Evolutionary conservation across 495 filamentous ascomycete species (phyloP), one percentile per base, ranked within the genome.

Genomic region (Alectoria sarmentosa): DNA sequence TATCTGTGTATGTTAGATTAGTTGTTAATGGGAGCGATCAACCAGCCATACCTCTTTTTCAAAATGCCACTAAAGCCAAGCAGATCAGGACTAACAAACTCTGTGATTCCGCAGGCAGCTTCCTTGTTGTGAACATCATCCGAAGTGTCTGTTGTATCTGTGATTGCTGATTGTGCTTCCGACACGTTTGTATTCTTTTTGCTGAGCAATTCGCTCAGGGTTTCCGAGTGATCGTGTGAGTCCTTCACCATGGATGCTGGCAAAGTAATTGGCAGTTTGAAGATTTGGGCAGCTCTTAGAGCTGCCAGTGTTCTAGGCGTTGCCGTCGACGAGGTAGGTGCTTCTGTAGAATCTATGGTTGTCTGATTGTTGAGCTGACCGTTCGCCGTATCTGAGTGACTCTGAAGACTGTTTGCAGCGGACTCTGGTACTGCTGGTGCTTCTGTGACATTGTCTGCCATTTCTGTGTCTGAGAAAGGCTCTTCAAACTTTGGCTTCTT

Each of bases 1-100:
- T 91, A 98, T 69, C 91, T 94, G 65, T 34, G 46, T 46, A 36
- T 65, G 67, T 65, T 66, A 67, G 46, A 44, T 41, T 32, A 6
- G 39, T 46, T 59, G 28, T 38, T 14, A 49, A 57, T n/a, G 21
- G 23, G 21, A 42, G 30, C 42, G 21, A 37, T 52, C 14, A 8
- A 46, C 42, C n/a, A 41, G 14, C 61, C 71, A 65, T 71, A 86
- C 83, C 84, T 78, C 68, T 85, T 82, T 73, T 87, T 87, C 64
- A 86, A 59, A 34, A 80, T 76, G 13, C 83, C 84, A 3, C 75
- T 71, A 63, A 86, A 86, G 7, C 83, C 80, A 39, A 74, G 74
- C 41, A 76, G 77, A 32, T 77, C 70, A 4, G 71, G 65, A 61
- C 77, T 82, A 26, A 86, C 81, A 66, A 79, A 84, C 65, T 81